Conservation (phyloP, 2,329 filamentous ascomycete species). For the Beauveria brongniartii region DNA sequence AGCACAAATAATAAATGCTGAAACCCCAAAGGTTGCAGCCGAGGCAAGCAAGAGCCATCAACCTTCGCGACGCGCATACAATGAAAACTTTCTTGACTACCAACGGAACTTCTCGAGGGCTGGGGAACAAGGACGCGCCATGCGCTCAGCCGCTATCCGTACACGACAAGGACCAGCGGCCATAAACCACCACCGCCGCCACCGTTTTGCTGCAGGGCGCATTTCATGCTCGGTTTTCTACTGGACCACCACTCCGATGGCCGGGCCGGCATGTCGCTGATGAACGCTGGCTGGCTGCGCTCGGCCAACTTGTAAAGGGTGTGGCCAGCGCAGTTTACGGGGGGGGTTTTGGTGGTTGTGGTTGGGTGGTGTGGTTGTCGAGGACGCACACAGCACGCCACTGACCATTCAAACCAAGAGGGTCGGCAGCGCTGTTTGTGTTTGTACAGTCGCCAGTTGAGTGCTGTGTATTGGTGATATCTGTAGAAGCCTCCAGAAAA, state of each 20-base stretch:
- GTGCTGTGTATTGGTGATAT: too few species aligned
- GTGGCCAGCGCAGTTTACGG: neutral
- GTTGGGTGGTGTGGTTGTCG: neutral
- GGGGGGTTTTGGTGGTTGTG: neutral
- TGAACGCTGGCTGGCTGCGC: constrained; percentile 3
- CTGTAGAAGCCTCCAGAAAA: too few species aligned
- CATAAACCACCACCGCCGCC: neutral
- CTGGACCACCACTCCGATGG: neutral
- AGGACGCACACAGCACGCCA: neutral
- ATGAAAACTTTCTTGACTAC: too few species aligned
- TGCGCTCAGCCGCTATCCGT: neutral
- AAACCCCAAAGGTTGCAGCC: too few species aligned
- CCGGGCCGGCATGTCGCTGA: constrained; percentile 1
- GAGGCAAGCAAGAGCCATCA: too few species aligned
- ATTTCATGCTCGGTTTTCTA: neutral
- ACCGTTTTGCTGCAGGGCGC: constrained; percentile 1
- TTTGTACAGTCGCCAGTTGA: too few species aligned
- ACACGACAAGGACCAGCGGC: neutral
- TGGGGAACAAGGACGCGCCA: too few species aligned
- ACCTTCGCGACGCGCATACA: too few species aligned
- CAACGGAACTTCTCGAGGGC: too few species aligned
- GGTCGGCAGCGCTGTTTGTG: too few species aligned
- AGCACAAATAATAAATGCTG: too few species aligned
- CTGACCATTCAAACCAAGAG: neutral
- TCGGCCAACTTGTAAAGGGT: constrained; percentile 2